Percentiles rank a stretch among this genome's conserved stretches.
phyloP scores from a whole-genome alignment of 1,284 basidiomycete species.

The Cryptococcus sp. region DNA sequence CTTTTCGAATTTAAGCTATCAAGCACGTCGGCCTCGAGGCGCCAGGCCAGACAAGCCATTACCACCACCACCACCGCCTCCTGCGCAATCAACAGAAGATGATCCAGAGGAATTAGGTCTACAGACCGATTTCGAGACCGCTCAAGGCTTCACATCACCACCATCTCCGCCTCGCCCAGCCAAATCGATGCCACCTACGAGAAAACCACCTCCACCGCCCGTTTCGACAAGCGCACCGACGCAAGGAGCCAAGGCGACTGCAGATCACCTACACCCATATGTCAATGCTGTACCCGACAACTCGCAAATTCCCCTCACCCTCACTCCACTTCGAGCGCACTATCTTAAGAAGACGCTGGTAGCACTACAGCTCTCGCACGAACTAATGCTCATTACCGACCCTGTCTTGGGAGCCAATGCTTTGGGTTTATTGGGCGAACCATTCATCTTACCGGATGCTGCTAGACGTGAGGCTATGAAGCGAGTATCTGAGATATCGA shows the following conservation, averaged over 20 bases:
- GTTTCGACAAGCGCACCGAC: neutral
- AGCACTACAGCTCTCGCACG: conserved; percentile 71
- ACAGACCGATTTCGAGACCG: conserved; percentile 18
- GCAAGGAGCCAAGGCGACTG: conserved; percentile 15
- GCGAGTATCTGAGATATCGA: conserved; percentile 21
- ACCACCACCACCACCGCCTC: neutral
- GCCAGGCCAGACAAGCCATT: neutral
- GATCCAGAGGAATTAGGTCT: conserved; percentile 20
- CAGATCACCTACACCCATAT: conserved; percentile 34
- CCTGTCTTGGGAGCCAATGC: conserved; percentile 61
- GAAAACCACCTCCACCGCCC: conserved; percentile 4
- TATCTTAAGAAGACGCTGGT: conserved; percentile 91
- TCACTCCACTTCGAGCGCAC: conserved; percentile 83
- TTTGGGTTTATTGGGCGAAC: conserved; percentile 78
- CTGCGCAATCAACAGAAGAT: conserved; percentile 25
- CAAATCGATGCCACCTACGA: conserved; percentile 7
- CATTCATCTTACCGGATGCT: conserved; percentile 63
- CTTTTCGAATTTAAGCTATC: neutral
- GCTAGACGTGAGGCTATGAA: conserved; percentile 53
- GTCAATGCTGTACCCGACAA: conserved; percentile 29
- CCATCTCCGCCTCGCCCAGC: conserved; percentile 28
- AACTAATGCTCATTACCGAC: conserved; percentile 65
- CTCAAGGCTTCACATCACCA: conserved; percentile 30
- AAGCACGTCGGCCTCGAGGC: neutral
- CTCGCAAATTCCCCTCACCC: conserved; percentile 36